phyloP scores from a whole-genome alignment of 345 rosid genomes.

The Erucastrum elatum region DNA sequence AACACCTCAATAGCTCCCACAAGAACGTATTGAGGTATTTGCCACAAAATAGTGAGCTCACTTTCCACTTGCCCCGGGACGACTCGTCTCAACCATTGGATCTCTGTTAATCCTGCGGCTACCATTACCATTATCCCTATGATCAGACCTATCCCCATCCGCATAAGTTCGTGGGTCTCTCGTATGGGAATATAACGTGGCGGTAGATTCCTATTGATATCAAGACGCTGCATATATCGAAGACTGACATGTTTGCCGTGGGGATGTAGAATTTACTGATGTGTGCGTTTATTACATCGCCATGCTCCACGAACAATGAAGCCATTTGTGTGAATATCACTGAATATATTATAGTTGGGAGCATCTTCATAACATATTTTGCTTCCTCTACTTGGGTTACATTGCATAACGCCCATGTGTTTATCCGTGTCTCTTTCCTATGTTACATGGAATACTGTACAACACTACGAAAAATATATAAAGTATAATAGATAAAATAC shows the following conservation, averaged over 20 bases:
- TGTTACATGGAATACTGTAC: too few species aligned
- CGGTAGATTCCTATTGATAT: constrained; percentile 71
- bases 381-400: constrained; percentile 86
- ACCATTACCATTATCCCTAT: constrained; percentile 81
- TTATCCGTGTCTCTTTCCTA: constrained; percentile 20
- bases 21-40: constrained; percentile 80
- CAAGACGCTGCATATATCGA: constrained; percentile 78
- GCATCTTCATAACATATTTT: constrained; percentile 66
- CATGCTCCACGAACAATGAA: constrained; percentile 68
- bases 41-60: constrained; percentile 78
- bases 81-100: constrained; percentile 50
- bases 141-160: constrained; percentile 84
- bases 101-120: constrained; percentile 75
- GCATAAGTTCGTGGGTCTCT: constrained; percentile 77
- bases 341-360: constrained; percentile 69
- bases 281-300: constrained; percentile 62
- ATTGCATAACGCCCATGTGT: constrained; percentile 79
- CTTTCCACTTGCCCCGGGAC: constrained; percentile 54
- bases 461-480: too few species aligned
- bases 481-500: too few species aligned
- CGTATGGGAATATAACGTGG: constrained; percentile 59
- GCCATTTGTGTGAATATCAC: constrained; percentile 82
- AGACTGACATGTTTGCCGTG: constrained; percentile 90
- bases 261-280: constrained; percentile 67
- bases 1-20: constrained; percentile 88